Base-by-base conservation (phyloP, 2,329 filamentous ascomycete genomes). In the Pseudogymnoascus sp. region DNA sequence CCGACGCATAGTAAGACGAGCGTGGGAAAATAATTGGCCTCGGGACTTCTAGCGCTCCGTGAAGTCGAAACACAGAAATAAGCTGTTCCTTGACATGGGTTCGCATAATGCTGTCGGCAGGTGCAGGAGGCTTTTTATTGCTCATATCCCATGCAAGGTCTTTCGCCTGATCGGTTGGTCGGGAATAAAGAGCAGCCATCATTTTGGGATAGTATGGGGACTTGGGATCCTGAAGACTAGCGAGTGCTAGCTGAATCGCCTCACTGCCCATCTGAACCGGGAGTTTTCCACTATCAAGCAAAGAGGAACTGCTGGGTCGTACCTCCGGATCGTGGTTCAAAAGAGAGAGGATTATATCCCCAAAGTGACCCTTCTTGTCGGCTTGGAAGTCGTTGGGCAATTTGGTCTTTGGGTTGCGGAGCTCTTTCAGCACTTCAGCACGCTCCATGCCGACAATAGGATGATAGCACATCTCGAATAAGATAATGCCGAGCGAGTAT, bases 401-500 rank as follows among this genome's bases (percentile, higher is more conserved):
- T 4, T 78, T 74, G 39, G 91, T 87, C 10, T 85, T 79, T 39
- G 84, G 83, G 67, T 86, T 81, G 51, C 91, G 84, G 42, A 97
- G 80, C 61, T 82, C 78, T 60, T 88, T 82, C 29, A 97, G 79
- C 3, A 86, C 82, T 60, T 81, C 75, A 1, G 82, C 83, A 65
- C 85, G 81, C 68, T 88, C 81, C 84, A 88, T 87, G 4, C 84
- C 85, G 9, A 79, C 67, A 71, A 87, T 79, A 0, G 84, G 80
- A 35, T 79, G 75, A 66, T 87, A 92, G 70, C 90, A 95, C 94
- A 99, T 99, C 75, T 99, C 94, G 68, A 97, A 97, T 76, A 99
- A 96, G 63, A 99, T 97, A 66, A 99, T 90, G 0, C 94, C 94
- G 42, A 99, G 80, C 0, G 93, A 97, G 72, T 94, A 99, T 93